Base-by-base conservation (phyloP, 352 stramenopile genomes). In the Pythium insidiosum region DNA sequence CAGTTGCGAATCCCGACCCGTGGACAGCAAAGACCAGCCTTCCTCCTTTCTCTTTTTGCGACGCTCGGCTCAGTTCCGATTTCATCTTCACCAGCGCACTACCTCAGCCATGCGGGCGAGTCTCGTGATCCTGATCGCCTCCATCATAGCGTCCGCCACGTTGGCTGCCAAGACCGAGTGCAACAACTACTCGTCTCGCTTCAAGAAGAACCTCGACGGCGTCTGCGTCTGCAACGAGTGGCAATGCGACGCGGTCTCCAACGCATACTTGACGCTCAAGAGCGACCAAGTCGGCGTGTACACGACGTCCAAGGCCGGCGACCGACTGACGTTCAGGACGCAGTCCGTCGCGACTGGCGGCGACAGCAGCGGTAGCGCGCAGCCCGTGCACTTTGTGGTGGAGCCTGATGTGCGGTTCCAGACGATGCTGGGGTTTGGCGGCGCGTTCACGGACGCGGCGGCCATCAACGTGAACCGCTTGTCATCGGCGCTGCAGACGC, bases 401-500 rank as follows among this genome's bases (percentile, higher is more conserved):
- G 67, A 88, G 43, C 66, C 63, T 11, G 28, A 33, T 33, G 28
- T 33, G 19, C 15, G 18, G 19, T 22, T 22, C 15, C 9, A 9
- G 11, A 22, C 19, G 15, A 40, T 22, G 15, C 11, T 40, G 35
- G 35, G 15, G 11, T 96, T 96, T 49, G 86, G 86, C 9, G 86
- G 84, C 15, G 82, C 86, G 19, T 96, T 96, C 66, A 96, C 85
- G 7, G 86, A 96, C 45, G 54, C 81, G 3, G 68, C 82, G 28
- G 66, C 82, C 18, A 81, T 91, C 47, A 92, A 94, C 43, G 58
- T 94, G 34, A 73, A 83, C 45, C 56, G 72, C 49, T 60, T 95
- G 35, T 50, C 63, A 5, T 39, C 58, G 1, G 58, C 47, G 6
- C 50, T 91, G 5, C 81, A 94, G 40, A 53, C 86, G 18, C 53